Evolutionary conservation across 768 basidiomycete species (phyloP).

Genomic region (Udeniomyces megalosporus): DNA sequence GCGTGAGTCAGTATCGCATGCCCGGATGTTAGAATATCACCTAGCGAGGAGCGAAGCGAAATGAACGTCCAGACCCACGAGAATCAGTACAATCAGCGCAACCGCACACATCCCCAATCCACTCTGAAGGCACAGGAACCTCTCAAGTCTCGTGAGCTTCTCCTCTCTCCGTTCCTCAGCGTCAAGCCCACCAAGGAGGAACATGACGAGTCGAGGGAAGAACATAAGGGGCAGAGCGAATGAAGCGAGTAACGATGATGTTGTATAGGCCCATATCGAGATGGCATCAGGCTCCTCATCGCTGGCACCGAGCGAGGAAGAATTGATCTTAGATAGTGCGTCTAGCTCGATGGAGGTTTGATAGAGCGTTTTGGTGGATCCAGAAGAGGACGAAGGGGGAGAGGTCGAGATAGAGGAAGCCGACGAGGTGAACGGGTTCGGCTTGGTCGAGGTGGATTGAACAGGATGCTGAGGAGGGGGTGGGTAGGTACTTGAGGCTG

Average conservation of each 20-base stretch:
- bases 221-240: not conserved
- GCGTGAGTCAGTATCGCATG: no score
- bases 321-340: not conserved
- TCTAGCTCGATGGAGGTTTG: not conserved
- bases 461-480: no score
- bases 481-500: no score
- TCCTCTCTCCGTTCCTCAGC: not conserved
- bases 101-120: not conserved
- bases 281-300: not conserved
- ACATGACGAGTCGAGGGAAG: conserved; percentile 5
- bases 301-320: not conserved
- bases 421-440: no score
- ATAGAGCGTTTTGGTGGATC: not conserved
- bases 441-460: no score
- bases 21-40: no score
- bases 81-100: not conserved
- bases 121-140: not conserved
- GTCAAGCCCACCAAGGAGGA: conserved; percentile 7
- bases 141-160: conserved; percentile 3
- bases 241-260: not conserved
- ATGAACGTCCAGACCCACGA: not conserved
- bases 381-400: not conserved
- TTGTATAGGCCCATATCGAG: conserved; percentile 9
- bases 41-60: no score
- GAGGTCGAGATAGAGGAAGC: no score